A percentile compares a stretch with the other conserved stretches of the same genome.
Conservation (phyloP, 257 asterid species). For the Nicotiana tomentosiformis region DNA sequence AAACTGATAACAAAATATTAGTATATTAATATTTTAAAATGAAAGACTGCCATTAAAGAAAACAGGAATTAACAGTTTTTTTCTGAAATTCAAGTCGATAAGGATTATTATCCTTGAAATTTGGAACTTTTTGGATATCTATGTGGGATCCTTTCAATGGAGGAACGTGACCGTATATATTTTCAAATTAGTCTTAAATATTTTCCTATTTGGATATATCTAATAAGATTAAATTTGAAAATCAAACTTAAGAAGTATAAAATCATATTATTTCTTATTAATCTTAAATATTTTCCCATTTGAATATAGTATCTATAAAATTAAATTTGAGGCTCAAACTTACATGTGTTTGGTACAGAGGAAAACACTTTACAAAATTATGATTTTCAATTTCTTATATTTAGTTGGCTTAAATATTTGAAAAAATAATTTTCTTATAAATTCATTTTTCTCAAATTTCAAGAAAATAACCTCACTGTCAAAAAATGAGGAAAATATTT, state of each 20-base stretch:
- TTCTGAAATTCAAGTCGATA: neutral
- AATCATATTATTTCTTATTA: neutral
- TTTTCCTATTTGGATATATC: neutral
- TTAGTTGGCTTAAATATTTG: too few species aligned
- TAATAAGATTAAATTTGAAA: neutral
- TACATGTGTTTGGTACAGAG: too few species aligned
- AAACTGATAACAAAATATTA: too few species aligned
- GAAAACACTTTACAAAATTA: too few species aligned
- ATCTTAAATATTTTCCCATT: neutral
- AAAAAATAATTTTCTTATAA: too few species aligned
- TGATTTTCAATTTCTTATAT: too few species aligned
- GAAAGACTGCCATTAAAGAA: neutral
- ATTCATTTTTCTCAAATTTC: too few species aligned
- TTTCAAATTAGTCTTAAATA: neutral
- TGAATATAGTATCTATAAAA: neutral
- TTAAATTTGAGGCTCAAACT: too few species aligned
- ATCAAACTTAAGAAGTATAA: too few species aligned
- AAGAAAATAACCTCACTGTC: too few species aligned
- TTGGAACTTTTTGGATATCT: neutral
- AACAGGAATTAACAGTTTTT: neutral
- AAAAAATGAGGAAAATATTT: too few species aligned
- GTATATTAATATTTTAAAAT: neutral
- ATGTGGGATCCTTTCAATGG: conserved; percentile 1
- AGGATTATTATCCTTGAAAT: neutral
- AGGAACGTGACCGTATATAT: neutral